Evolutionary conservation across 345 rosid genomes (phyloP).

Genomic region (Hibiscus trionum): DNA sequence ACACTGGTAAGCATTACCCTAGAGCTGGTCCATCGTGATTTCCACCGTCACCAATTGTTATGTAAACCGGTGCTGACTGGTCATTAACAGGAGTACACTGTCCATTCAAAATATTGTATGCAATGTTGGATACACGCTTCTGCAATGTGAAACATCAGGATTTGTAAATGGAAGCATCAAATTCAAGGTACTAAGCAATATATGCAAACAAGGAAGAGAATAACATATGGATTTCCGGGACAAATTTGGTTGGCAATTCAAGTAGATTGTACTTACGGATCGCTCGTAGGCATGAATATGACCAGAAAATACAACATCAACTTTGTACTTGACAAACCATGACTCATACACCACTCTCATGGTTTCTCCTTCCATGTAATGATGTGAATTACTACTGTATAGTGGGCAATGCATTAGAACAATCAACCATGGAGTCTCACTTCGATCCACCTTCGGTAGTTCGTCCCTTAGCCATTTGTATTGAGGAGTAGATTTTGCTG

Average conservation of each 20-base stretch:
- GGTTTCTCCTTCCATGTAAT: slow-evolving; percentile 87
- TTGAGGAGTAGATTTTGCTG: slow-evolving; percentile 59
- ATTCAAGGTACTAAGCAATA: background rate
- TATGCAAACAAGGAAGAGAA: too few relatives aligned
- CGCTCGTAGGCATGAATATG: slow-evolving; percentile 90
- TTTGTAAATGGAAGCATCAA: background rate
- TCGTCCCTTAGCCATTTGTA: slow-evolving; percentile 68
- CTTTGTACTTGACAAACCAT: slow-evolving; percentile 71
- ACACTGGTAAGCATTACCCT: background rate
- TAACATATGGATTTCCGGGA: background rate
- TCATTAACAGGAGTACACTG: background rate
- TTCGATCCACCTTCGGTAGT: slow-evolving; percentile 59
- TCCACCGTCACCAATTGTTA: slow-evolving; percentile 13
- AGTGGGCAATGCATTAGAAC: slow-evolving; percentile 71
- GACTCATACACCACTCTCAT: slow-evolving; percentile 78
- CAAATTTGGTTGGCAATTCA: background rate
- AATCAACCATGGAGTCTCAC: slow-evolving; percentile 81
- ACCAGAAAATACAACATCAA: slow-evolving; percentile 68
- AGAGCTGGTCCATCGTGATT: background rate
- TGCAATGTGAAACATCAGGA: background rate
- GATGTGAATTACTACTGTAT: slow-evolving; percentile 55
- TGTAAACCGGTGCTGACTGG: slow-evolving; percentile 11
- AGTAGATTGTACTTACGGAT: slow-evolving; percentile 44
- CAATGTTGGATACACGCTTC: slow-evolving; percentile 13
- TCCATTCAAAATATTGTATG: slow-evolving; percentile 11